Base-by-base conservation (phyloP, 352 stramenopile genomes). In the Pythium aphanidermatum region DNA sequence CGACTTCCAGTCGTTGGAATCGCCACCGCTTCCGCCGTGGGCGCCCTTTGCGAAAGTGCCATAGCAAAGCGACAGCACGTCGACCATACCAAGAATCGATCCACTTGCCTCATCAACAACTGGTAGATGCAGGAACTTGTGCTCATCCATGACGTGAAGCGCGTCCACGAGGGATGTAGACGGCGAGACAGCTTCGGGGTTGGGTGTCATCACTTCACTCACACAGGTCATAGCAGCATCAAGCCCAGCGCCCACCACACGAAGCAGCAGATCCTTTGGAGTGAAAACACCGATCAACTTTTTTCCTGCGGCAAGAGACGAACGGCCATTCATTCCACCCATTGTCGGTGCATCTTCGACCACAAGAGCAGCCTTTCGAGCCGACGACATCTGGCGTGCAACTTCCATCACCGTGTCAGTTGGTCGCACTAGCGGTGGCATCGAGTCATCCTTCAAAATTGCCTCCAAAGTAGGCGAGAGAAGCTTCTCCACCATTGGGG, bases 91-190 rank as follows among this genome's bases (percentile, higher is more conserved):
- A 7, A 86, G 49, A 60, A 93, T 94, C 14, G 71, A 81, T 5
- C 63, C 56, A 2, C 74, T 78, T 13, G 58, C 70, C 19, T 82
- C 47, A 32, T 98, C 92, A 11, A 97, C 92, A 2, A 99, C 92
- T 19, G 96, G 96, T 35, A 99, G 56, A 48, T 98, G 96, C 24
- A 99, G 63, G 60, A 98, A 99, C 47, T 95, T 95, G 53, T 98
- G 95, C 46, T 98, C 95, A 54, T 98, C 93, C 95, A 99, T 98
- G 19, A 97, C 89, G 58, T 99, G 95, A 31, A 99, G 72, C 16
- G 95, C 96, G 46, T 99, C 96, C 8, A 98, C 67, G 9, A 99
- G 85, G 23, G 87, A 96, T 4, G 89, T 97, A 39, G 71, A 93
- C 5, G 92, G 91, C 14, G 76, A 76, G 14, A 96, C 92, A 13